Evolutionary conservation across 768 basidiomycete species (phyloP), one percentile per base, ranked within the genome.

Genomic region (Macrolepiota dolichaula): DNA sequence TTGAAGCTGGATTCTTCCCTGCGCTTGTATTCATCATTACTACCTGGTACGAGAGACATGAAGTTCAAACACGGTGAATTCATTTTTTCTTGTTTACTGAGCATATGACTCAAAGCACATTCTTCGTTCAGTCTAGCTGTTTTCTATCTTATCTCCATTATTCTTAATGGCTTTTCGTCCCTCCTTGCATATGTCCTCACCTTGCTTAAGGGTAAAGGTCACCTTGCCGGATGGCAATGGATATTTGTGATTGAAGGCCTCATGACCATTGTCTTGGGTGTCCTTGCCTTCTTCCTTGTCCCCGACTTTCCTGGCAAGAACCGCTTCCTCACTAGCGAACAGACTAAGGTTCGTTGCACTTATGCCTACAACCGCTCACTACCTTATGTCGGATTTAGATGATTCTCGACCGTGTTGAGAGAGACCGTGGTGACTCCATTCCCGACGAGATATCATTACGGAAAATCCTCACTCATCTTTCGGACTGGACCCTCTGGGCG

Each of bases 1-100:
- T n/a, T 50, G 73, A 74, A 62, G 75, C 77, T 10, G 75, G 73
- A 6, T 79, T 80, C 66, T 77, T 79, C 65, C 78, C 79, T 38
- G 73, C 73, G 0, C 64, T 78, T 13, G 71, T 76, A 1, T 79
- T 76, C 66, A 74, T 79, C 25, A 74, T 79, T 44, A 74, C 75
- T 0, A 77, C 76, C 9, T 79, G 77, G 77, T 76, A 77, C 64
- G 75, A 71, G 32, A 74, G 78, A 3, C 71, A 76, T 55, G 79
- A 80, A 66, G 77, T 79, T 6, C 77, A 80, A 59, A 78, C 75
- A 47, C 73, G 75, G 57, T 58, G 25, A 49, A 5, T 70, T 13
- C 49, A 25, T 9, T 27, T 12, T 24, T 17, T 32, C 15, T 10
- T 13, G 27, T 36, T 17, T 13, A 13, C 22, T 35, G 19, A 44